Evolutionary conservation across 306 rosid genomes (phyloP).

Genomic region (Adenanthera pavonina): DNA sequence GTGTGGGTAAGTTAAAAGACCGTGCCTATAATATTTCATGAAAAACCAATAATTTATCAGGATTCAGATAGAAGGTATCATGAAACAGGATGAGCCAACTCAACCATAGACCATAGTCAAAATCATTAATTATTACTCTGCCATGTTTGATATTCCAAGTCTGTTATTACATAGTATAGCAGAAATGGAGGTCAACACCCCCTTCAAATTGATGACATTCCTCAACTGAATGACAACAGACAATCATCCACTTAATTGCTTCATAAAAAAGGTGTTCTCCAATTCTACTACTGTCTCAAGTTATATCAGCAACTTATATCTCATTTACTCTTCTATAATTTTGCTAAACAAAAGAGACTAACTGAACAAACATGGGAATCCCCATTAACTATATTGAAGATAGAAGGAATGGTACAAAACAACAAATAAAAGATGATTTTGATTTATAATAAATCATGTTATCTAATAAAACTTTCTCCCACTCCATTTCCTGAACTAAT

Average conservation of each 20-base stretch:
- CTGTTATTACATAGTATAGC: too few relatives aligned
- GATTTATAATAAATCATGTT: constrained; percentile 8
- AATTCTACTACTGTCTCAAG: not conserved
- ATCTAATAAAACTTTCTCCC: constrained; percentile 4
- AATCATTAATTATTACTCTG: too few relatives aligned
- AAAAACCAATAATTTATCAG: too few relatives aligned
- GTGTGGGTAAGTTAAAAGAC: too few relatives aligned
- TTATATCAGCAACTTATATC: not conserved
- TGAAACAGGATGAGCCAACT: too few relatives aligned
- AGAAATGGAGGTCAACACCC: too few relatives aligned
- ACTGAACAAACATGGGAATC: not conserved
- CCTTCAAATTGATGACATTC: not conserved
- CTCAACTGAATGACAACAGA: constrained; percentile 3
- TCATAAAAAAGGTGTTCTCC: constrained; percentile 8
- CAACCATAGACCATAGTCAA: too few relatives aligned
- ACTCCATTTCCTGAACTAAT: constrained; percentile 3
- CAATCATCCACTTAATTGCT: constrained; percentile 32
- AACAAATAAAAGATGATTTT: constrained; percentile 16
- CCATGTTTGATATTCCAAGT: too few relatives aligned
- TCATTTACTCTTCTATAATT: not conserved
- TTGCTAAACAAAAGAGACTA: constrained; percentile 13
- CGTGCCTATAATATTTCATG: too few relatives aligned
- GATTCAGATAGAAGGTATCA: too few relatives aligned
- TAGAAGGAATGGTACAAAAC: not conserved
- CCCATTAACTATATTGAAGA: not conserved